These are phyloP conservation scores for Rehmannia glutinosa DNA, from an alignment of 257 asterid genomes.

Conservation along the genomic window DNA sequence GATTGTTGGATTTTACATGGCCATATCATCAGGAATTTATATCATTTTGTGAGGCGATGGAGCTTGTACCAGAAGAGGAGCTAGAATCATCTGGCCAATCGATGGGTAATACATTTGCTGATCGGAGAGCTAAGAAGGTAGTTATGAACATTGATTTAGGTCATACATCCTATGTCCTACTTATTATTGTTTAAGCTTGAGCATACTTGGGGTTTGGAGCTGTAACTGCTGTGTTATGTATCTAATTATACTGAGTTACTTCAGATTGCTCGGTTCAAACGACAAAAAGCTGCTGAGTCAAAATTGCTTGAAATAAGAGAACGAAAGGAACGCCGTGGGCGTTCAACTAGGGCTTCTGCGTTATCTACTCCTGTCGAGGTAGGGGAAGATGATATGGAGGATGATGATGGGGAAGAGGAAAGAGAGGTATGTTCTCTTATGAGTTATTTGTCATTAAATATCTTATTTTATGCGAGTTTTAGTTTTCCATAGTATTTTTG, in stretches of 20 bases:
- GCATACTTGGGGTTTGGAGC: neutral
- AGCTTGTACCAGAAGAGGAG: conserved; percentile 87
- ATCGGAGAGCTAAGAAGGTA: conserved; percentile 88
- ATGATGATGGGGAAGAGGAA: conserved; percentile 98
- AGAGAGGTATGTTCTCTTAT: conserved; percentile 65
- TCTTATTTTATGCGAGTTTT: neutral
- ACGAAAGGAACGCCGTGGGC: conserved; percentile 90
- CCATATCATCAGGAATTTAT: conserved; percentile 60
- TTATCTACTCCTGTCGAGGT: conserved; percentile 71
- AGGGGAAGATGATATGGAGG: conserved; percentile 71
- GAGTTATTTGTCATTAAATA: neutral
- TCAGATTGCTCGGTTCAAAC: conserved; percentile 81
- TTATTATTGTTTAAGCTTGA: neutral
- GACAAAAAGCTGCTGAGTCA: conserved; percentile 87
- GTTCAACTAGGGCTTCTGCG: conserved; percentile 93
- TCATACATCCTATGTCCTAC: neutral
- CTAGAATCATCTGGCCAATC: conserved; percentile 41
- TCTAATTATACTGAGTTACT: conserved; percentile 10
- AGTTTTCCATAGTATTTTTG: neutral
- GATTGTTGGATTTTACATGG: conserved; percentile 16
- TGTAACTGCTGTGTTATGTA: neutral
- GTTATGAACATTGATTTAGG: neutral
- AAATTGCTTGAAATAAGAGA: conserved; percentile 81
- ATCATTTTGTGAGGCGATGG: conserved; percentile 87
- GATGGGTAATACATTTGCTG: conserved; percentile 44